Conservation (phyloP, 176 grass and related monocot genomes). For the Canna indica region DNA sequence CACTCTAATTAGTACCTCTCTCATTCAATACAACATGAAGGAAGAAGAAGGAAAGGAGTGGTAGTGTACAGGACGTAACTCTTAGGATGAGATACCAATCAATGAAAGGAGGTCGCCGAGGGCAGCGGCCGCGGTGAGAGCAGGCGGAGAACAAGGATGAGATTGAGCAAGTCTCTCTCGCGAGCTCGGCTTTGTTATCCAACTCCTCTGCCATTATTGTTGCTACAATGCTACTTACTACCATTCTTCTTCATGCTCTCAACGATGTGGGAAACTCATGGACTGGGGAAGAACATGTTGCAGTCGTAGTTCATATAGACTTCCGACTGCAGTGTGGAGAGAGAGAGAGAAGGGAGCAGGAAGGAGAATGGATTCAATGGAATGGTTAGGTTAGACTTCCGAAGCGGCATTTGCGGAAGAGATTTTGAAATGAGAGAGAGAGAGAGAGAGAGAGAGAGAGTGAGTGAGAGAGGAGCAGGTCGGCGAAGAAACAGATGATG, state of each 20-base stretch:
- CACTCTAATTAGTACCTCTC: background rate
- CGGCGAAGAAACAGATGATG: background rate
- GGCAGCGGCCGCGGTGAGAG: conserved; percentile 40
- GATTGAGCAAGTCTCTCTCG: conserved; percentile 32
- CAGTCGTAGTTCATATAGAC: background rate
- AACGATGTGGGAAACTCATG: background rate
- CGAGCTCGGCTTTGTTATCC: conserved; percentile 28
- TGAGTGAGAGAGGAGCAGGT: no score
- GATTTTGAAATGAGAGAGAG: conserved; percentile 4
- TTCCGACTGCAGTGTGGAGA: conserved; percentile 7
- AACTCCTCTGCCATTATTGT: conserved; percentile 26
- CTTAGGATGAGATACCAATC: conserved; percentile 97
- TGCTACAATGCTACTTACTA: no score
- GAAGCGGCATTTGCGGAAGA: background rate
- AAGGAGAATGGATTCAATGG: background rate
- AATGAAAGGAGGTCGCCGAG: conserved; percentile 32
- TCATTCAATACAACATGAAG: background rate
- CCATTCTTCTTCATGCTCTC: conserved; percentile 1
- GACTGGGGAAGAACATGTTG: background rate
- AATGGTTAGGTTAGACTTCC: background rate
- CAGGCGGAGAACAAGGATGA: conserved; percentile 50
- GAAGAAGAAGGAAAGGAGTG: background rate
- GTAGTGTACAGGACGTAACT: conserved; percentile 22
- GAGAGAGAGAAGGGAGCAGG: background rate
- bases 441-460: background rate